Conservation (phyloP, 164 flowering plant species). For the Pachysandra terminalis region DNA sequence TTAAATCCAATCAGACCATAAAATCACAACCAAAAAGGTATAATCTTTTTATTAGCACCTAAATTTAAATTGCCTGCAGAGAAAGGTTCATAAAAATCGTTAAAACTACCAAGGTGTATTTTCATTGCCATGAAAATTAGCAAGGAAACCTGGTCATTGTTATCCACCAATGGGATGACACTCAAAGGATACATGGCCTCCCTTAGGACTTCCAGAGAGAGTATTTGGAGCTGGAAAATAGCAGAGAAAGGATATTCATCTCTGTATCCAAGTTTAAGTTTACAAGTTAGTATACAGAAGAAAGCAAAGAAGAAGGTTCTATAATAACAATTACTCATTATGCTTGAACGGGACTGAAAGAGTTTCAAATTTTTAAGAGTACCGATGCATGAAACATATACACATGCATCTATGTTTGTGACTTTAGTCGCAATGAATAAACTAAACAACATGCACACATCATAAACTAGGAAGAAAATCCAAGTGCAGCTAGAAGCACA, state of each 20-base stretch:
- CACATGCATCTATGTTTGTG: too few species aligned
- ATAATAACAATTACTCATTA: not conserved
- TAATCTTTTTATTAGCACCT: not conserved
- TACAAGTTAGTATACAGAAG: not conserved
- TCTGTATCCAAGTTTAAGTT: constrained; percentile 39
- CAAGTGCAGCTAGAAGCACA: not conserved
- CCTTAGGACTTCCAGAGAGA: constrained; percentile 81
- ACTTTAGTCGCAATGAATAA: too few species aligned
- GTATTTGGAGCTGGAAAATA: constrained; percentile 71
- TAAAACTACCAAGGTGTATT: not conserved
- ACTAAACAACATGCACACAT: too few species aligned
- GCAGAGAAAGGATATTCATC: constrained; percentile 34
- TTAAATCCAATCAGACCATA: not conserved
- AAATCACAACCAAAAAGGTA: not conserved
- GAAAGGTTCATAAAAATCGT: not conserved
- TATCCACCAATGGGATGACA: not conserved
- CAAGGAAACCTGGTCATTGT: not conserved
- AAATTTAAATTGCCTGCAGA: not conserved
- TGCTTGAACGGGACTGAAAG: too few species aligned
- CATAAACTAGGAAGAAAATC: too few species aligned
- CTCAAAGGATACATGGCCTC: constrained; percentile 96
- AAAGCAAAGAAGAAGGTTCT: not conserved
- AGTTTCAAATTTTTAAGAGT: not conserved
- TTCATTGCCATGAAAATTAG: not conserved
- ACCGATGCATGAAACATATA: too few species aligned